phyloP scores from a whole-genome alignment of 1,284 basidiomycete species.

The Sanghuangporus baumii region DNA sequence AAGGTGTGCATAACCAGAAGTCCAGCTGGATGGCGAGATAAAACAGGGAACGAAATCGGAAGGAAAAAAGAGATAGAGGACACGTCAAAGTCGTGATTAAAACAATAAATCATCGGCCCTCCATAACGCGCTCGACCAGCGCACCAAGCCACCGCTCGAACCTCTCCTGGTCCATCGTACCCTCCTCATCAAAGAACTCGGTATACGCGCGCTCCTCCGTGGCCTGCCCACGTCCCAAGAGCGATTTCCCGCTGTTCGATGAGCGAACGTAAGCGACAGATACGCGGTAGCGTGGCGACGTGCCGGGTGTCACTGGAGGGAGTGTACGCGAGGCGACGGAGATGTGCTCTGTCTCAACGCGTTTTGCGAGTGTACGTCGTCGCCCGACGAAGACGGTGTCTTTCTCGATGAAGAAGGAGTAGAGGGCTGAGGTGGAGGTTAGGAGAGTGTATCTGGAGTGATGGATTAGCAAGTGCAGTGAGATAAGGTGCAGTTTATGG shows the following conservation, averaged over 20 bases:
- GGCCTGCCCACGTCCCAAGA: constrained; percentile 59
- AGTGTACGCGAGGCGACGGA: constrained; percentile 61
- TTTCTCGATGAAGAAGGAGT: constrained; percentile 77
- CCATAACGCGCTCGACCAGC: constrained; percentile 43
- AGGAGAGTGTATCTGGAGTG: constrained; percentile 62
- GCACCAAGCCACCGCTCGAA: constrained; percentile 73
- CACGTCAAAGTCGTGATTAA: not conserved
- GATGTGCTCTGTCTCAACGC: constrained; percentile 79
- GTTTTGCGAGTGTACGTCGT: constrained; percentile 78
- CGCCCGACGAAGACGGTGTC: constrained; percentile 78
- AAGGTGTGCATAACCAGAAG: not conserved
- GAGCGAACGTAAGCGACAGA: constrained; percentile 65
- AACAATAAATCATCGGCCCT: constrained; percentile 17
- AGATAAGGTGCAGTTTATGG: not conserved
- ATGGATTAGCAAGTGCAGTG: not conserved
- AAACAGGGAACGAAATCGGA: not conserved
- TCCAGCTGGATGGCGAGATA: not conserved
- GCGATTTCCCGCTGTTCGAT: constrained; percentile 69
- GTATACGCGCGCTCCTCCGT: constrained; percentile 49
- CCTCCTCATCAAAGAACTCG: constrained; percentile 66
- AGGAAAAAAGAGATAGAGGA: not conserved
- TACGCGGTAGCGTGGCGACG: constrained; percentile 59
- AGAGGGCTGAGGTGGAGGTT: constrained; percentile 65
- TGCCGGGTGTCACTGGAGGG: constrained; percentile 36
- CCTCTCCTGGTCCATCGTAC: constrained; percentile 58